A percentile compares a stretch with the other conserved stretches of the same genome.
Conservation (phyloP, 495 filamentous ascomycete genomes). For the Echria macrotheca region DNA sequence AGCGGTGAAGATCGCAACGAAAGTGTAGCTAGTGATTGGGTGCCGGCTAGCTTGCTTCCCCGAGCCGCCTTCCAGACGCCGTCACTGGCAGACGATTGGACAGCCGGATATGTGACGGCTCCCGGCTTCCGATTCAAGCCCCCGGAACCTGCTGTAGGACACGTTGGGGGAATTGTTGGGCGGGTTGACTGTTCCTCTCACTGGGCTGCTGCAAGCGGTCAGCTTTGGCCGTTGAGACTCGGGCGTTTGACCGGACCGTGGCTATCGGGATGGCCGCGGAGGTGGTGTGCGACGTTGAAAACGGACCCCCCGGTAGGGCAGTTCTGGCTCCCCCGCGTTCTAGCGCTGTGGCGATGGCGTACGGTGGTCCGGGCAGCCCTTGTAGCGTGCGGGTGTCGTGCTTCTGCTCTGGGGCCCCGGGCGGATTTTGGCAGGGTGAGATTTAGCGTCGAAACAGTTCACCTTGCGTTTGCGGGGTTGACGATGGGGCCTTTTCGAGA, state of each 20-base stretch:
- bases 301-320: not conserved
- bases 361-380: conserved; percentile 4
- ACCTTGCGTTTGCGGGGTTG: conserved; percentile 9
- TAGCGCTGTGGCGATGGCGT: conserved; percentile 7
- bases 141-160: not conserved
- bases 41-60: not conserved
- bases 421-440: not conserved
- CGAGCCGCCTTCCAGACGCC: not conserved
- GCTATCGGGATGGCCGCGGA: not conserved
- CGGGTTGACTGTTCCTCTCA: too few relatives aligned
- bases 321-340: conserved; percentile 1
- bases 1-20: not conserved
- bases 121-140: not conserved
- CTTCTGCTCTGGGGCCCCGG: conserved; percentile 1
- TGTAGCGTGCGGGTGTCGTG: conserved; percentile 12
- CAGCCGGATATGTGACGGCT: not conserved
- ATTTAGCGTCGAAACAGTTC: conserved; percentile 10
- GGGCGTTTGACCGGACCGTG: conserved; percentile 6
- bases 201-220: too few relatives aligned
- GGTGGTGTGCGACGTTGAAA: not conserved
- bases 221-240: not conserved
- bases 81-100: not conserved
- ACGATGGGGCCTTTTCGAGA: not conserved
- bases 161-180: not conserved
- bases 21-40: not conserved